phyloP scores from a whole-genome alignment of 768 basidiomycete species.

The Panaeolus cyanescens region DNA sequence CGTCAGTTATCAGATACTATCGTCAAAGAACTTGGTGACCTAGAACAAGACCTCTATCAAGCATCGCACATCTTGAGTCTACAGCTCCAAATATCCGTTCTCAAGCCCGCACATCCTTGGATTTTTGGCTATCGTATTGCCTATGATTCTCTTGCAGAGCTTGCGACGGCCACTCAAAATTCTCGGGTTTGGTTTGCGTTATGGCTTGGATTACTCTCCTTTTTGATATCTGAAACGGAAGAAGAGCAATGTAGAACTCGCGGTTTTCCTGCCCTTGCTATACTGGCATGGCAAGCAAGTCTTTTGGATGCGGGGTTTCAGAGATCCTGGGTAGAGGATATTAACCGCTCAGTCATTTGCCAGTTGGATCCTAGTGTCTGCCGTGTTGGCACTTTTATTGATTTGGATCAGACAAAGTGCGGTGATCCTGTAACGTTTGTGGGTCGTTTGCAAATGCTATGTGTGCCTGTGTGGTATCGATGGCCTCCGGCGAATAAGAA shows the following conservation, averaged over 20 bases:
- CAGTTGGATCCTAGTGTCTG: neutral
- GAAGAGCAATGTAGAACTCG: neutral
- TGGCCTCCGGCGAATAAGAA: neutral
- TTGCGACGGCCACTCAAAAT: neutral
- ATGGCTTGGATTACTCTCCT: neutral
- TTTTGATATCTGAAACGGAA: slow-evolving; percentile 2
- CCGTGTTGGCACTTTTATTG: slow-evolving; percentile 4
- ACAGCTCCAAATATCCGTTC: neutral
- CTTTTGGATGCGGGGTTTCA: neutral
- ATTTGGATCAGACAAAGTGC: neutral
- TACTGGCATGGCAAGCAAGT: neutral
- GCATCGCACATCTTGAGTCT: neutral
- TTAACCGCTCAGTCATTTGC: neutral
- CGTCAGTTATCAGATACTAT: neutral
- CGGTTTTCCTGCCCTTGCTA: neutral
- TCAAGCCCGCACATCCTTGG: neutral
- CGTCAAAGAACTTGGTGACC: neutral
- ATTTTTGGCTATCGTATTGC: neutral
- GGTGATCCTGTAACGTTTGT: neutral
- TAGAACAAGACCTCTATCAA: neutral
- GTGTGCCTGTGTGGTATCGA: slow-evolving; percentile 6
- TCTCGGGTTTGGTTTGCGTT: slow-evolving; percentile 4
- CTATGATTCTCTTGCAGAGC: neutral
- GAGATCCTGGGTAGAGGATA: neutral
- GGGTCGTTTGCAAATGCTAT: neutral